Conservation (phyloP, 805 yeast species). For the Metschnikowia hibisci region DNA sequence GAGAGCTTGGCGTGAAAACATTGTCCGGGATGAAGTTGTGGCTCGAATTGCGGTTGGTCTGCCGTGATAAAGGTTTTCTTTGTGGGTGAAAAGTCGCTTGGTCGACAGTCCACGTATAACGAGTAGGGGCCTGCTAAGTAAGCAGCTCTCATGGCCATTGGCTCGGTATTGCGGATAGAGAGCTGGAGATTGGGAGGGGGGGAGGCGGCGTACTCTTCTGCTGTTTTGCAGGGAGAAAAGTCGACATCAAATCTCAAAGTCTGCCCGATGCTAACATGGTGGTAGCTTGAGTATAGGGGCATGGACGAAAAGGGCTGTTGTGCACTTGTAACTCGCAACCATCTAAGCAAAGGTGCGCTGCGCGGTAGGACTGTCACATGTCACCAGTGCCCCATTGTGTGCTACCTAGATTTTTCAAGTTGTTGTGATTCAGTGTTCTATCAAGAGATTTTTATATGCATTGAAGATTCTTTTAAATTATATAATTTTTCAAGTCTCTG, state of each 20-base stretch:
- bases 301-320: background rate
- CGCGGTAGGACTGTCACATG: constrained; percentile 2
- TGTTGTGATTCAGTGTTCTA: background rate
- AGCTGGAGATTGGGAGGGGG: constrained; percentile 41
- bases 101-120: constrained; percentile 76
- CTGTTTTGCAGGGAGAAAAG: constrained; percentile 12
- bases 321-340: constrained; percentile 2
- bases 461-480: too few relatives aligned
- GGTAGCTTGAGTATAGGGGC: constrained; percentile 14
- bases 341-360: background rate
- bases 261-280: constrained; percentile 17
- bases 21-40: constrained; percentile 69
- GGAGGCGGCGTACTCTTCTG: constrained; percentile 15
- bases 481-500: too few relatives aligned
- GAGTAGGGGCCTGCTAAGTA: constrained; percentile 87
- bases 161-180: constrained; percentile 67
- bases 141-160: constrained; percentile 72
- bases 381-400: background rate
- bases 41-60: constrained; percentile 73
- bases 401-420: background rate
- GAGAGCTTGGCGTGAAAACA: constrained; percentile 56
- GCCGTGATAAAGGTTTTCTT: constrained; percentile 59
- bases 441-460: background rate
- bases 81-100: constrained; percentile 57
- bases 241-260: constrained; percentile 13